Evolutionary conservation across 257 asterid species (phyloP).

Genomic region (Lantana camara): DNA sequence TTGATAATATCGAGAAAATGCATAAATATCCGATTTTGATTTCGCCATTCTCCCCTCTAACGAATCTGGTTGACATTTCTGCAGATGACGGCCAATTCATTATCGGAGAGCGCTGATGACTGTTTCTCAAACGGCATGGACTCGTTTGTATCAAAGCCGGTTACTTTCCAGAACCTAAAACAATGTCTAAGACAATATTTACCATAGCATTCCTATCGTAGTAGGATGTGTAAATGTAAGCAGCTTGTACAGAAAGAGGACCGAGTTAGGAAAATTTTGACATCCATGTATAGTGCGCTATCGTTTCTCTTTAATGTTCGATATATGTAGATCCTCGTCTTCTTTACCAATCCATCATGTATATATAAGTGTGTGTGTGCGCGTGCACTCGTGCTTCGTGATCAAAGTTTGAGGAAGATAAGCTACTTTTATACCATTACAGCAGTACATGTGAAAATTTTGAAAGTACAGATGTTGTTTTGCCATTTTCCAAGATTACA

Average conservation of each 20-base stretch:
- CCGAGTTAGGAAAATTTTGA: slow-evolving; percentile 71
- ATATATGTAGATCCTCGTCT: slow-evolving; percentile 17
- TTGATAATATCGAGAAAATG: not conserved
- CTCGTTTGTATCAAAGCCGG: slow-evolving; percentile 84
- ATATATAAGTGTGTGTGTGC: no score
- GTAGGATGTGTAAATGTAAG: slow-evolving; percentile 45
- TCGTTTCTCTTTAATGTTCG: slow-evolving; percentile 6
- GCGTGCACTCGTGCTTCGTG: not conserved
- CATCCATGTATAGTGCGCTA: slow-evolving; percentile 29
- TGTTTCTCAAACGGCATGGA: slow-evolving; percentile 91
- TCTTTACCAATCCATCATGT: not conserved
- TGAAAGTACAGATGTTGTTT: not conserved
- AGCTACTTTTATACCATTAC: not conserved
- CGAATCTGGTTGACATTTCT: not conserved
- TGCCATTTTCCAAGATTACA: not conserved
- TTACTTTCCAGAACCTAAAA: slow-evolving; percentile 66
- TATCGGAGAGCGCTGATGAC: slow-evolving; percentile 87
- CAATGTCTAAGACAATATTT: slow-evolving; percentile 69
- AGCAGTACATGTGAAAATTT: not conserved
- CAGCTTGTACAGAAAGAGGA: slow-evolving; percentile 49
- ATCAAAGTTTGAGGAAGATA: not conserved
- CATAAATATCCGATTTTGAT: not conserved
- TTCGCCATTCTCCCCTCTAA: not conserved
- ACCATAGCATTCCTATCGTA: slow-evolving; percentile 26
- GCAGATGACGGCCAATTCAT: slow-evolving; percentile 93